These are phyloP conservation scores for Bryoerythrophyllum caledonicum DNA, from an alignment of 225 moss, liverwort and hornwort species.

Conservation along the genomic window DNA sequence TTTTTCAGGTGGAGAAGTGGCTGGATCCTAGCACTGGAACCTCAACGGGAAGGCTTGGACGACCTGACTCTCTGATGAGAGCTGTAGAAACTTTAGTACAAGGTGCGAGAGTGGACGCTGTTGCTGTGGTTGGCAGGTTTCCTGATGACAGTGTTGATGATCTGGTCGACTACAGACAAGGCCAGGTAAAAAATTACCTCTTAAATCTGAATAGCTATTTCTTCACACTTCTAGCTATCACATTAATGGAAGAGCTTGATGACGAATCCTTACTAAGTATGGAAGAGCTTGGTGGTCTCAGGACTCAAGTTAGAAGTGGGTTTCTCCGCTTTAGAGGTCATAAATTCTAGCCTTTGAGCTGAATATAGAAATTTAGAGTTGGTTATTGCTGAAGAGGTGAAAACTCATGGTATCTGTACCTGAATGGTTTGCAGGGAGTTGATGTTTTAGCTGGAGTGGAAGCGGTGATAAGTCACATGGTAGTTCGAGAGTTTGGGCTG, in stretches of 20 bases:
- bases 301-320: no score
- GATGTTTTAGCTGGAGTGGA: conserved; percentile 94
- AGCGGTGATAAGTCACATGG: conserved; percentile 94
- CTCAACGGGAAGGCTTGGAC: conserved; percentile 82
- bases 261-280: no score
- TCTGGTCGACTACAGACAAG: conserved; percentile 83
- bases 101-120: conserved; percentile 68
- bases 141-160: conserved; percentile 86
- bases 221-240: no score
- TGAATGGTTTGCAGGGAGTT: conserved; percentile 63
- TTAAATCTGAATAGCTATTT: background rate
- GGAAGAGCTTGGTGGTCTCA: no score
- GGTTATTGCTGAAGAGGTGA: no score
- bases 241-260: no score
- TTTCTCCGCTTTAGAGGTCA: no score
- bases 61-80: conserved; percentile 82
- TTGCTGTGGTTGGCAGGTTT: conserved; percentile 89
- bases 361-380: no score
- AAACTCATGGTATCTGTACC: background rate
- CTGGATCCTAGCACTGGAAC: conserved; percentile 71
- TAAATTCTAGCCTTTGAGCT: no score
- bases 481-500: conserved; percentile 71
- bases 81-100: conserved; percentile 70
- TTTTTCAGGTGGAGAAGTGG: conserved; percentile 93
- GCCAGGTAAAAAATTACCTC: conserved; percentile 49